Evolutionary conservation across 2,329 filamentous ascomycete species (phyloP).

Genomic region (Didymellaceae sp.): DNA sequence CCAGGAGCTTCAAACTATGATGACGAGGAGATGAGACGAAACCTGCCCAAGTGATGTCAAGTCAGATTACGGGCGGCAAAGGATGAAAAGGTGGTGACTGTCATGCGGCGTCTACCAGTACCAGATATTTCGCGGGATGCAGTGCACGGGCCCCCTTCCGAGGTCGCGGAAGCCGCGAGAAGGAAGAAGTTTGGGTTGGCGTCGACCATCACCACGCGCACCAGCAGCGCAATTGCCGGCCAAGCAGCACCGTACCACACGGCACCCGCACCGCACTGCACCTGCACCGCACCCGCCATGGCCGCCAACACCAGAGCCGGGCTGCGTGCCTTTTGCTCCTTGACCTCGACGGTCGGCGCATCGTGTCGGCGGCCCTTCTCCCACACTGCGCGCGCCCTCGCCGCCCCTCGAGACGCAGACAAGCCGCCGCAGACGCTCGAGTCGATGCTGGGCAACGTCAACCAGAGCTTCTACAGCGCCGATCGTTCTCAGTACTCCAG

Average conservation of each 20-base stretch:
- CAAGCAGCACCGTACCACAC: too few species aligned
- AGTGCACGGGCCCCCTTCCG: not conserved
- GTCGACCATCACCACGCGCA: constrained; percentile 11
- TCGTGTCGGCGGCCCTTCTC: constrained; percentile 50
- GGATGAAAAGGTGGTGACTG: constrained; percentile 27
- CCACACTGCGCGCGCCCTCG: constrained; percentile 31
- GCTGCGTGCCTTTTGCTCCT: constrained; percentile 37
- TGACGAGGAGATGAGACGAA: constrained; percentile 17
- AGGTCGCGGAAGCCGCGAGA: constrained; percentile 9
- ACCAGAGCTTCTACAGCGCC: constrained; percentile 24
- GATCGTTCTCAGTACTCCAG: constrained; percentile 16
- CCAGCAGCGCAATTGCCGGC: constrained; percentile 23
- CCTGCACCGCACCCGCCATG: constrained; percentile 33
- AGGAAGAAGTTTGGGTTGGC: constrained; percentile 15
- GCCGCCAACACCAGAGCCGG: constrained; percentile 29
- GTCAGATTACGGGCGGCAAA: constrained; percentile 25
- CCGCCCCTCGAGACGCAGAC: constrained; percentile 6
- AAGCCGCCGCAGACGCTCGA: constrained; percentile 20
- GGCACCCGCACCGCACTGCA: too few species aligned
- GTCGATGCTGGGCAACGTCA: constrained; percentile 25
- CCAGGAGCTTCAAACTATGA: constrained; percentile 3
- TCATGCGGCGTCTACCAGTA: constrained; percentile 21
- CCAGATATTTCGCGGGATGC: constrained; percentile 1
- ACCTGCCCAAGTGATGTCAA: constrained; percentile 18
- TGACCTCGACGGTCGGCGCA: constrained; percentile 46